Evolutionary conservation across 2,329 filamentous ascomycete species (phyloP), one percentile per base, ranked within the genome.

Genomic region (Huntiella moniliformis): DNA sequence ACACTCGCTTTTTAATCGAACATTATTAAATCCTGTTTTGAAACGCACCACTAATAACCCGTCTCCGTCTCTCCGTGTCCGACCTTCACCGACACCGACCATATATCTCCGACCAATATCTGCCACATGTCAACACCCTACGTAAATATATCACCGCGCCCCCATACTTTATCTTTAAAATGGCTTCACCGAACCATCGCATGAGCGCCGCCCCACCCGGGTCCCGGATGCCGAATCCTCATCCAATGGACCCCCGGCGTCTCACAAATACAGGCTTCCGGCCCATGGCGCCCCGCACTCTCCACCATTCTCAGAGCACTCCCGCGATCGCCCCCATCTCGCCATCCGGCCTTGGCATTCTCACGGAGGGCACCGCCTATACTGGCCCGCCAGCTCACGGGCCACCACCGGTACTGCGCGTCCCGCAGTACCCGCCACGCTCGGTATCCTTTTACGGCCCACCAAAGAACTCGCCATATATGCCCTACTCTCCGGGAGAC

Each of bases 291-390:
- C 35, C 43, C 12, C 43, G 37, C 5, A 39, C 16, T 12, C 31
- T 49, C 13, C 40, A 49, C 12, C 47, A 49, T 36, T 49, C 47
- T 12, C 44, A 46, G 18, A 49, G 47, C 18, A 46, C 47, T 7
- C 47, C 47, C 34, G 39, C 38, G 15, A 49, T 49, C n/a, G 5
- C 22, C 7, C 36, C 40, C 8, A 46, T 45, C 16, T 42, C 46
- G 11, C 33, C 32, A 17, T 41, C 37, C n/a, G 22, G 13, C 13
- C 32, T 37, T 28, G 22, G 17, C 34, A 41, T 11, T 15, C 43
- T 7, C 22, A 38, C 18, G 18, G n/a, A 22, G 37, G 42, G 11
- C 38, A 38, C 3, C 42, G 22, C 18, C 13, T 34, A 38, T 28
- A 28, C 22, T 28, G 22, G 22, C 7, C 37, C 13, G 18, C 22